phyloP scores from a whole-genome alignment of 495 filamentous ascomycete species.

The Elasticomyces elasticus region DNA sequence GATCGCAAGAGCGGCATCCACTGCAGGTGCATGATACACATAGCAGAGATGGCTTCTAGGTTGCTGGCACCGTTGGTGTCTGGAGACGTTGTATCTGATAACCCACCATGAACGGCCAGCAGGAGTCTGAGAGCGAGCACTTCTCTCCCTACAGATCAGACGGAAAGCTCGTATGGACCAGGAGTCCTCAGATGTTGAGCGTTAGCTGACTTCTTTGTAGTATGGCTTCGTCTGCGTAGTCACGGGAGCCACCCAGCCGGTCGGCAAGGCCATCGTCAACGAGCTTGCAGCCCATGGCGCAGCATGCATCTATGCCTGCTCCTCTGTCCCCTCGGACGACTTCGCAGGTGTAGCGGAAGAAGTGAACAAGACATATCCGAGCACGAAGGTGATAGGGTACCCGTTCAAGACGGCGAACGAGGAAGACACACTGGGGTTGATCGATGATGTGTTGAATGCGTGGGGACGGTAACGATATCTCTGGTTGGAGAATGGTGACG shows the following conservation, averaged over 20 bases:
- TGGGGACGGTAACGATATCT: conserved; percentile 35
- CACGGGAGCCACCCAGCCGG: conserved; percentile 47
- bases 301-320: conserved; percentile 49
- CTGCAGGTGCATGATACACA: too few species aligned
- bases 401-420: conserved; percentile 46
- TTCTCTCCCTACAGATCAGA: conserved; percentile 51
- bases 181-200: too few species aligned
- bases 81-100: too few species aligned
- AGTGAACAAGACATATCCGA: conserved; percentile 35
- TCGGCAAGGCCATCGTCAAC: conserved; percentile 47
- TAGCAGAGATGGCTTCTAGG: too few species aligned
- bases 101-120: conserved; percentile 2
- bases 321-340: conserved; percentile 22
- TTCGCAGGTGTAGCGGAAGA: conserved; percentile 28
- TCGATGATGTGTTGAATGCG: conserved; percentile 51
- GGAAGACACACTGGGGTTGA: conserved; percentile 48
- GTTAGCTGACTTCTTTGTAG: too few species aligned
- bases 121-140: conserved; percentile 24
- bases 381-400: conserved; percentile 49
- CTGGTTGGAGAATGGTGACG: not conserved
- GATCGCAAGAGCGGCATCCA: too few species aligned
- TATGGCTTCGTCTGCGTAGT: conserved; percentile 57
- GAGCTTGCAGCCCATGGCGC: conserved; percentile 54
- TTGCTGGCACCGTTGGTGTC: too few species aligned
- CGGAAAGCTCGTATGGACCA: conserved; percentile 50